Evolutionary conservation across 257 asterid genomes (phyloP).

Genomic region (Fraxinus pennsylvanica): DNA sequence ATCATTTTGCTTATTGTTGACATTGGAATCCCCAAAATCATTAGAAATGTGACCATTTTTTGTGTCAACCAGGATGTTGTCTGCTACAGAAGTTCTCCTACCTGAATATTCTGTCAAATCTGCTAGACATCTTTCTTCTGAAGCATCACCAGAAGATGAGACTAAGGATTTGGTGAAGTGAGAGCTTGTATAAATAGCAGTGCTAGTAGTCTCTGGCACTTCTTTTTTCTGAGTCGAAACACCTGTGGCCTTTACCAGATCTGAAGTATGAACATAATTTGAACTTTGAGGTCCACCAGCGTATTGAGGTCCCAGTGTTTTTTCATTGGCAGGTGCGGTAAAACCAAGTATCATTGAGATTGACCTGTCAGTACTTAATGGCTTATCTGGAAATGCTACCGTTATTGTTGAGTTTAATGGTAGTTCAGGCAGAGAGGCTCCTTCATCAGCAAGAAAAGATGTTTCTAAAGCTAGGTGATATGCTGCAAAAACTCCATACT

Average conservation of each 20-base stretch:
- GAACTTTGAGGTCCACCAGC: constrained; percentile 57
- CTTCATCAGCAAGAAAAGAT: constrained; percentile 97
- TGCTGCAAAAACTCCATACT: constrained; percentile 94
- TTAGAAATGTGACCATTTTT: constrained; percentile 29
- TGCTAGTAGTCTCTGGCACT: constrained; percentile 27
- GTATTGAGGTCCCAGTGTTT: constrained; percentile 44
- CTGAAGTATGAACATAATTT: constrained; percentile 52
- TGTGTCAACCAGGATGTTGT: constrained; percentile 19
- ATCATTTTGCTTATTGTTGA: constrained; percentile 36
- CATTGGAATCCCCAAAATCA: constrained; percentile 32
- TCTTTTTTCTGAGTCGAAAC: constrained; percentile 38
- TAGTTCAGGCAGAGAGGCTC: constrained; percentile 86
- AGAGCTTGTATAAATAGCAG: constrained; percentile 36
- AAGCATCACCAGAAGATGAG: constrained; percentile 38
- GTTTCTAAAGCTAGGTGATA: constrained; percentile 97
- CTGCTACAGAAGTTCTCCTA: constrained; percentile 33
- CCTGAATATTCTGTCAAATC: constrained; percentile 36
- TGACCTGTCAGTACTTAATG: constrained; percentile 65
- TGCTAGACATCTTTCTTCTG: constrained; percentile 35
- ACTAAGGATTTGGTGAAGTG: constrained; percentile 36
- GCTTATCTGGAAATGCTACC: constrained; percentile 77
- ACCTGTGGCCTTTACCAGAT: constrained; percentile 37
- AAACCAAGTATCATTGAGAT: constrained; percentile 77
- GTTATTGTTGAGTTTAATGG: constrained; percentile 70
- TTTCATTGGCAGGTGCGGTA: constrained; percentile 43